phyloP scores from a whole-genome alignment of 768 basidiomycete species.

The Coprinopsis cinerea region DNA sequence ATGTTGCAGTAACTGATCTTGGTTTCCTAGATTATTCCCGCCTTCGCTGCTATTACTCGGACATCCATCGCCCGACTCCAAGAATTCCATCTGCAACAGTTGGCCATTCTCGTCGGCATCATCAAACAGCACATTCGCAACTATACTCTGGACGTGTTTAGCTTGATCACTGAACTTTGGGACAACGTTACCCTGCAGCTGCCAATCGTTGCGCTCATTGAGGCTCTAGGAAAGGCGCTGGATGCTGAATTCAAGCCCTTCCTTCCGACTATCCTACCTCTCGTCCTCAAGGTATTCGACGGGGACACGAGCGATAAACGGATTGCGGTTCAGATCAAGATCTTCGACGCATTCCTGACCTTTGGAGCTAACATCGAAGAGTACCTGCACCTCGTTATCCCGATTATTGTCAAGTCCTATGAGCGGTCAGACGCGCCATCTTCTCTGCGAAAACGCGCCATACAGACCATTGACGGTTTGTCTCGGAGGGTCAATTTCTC shows the following conservation, averaged over 20 bases:
- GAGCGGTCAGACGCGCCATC: constrained; percentile 74
- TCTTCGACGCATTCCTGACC: constrained; percentile 91
- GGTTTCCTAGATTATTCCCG: constrained; percentile 75
- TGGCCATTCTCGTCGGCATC: constrained; percentile 91
- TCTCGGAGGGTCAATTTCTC: constrained; percentile 94
- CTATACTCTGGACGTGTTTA: constrained; percentile 81
- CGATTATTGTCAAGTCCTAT: constrained; percentile 87
- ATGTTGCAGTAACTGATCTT: neutral
- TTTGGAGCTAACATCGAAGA: constrained; percentile 98
- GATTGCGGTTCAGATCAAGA: constrained; percentile 74
- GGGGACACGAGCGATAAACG: constrained; percentile 81
- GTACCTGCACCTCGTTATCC: constrained; percentile 94
- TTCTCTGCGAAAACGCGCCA: constrained; percentile 77
- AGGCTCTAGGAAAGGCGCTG: constrained; percentile 86
- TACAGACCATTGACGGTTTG: constrained; percentile 86
- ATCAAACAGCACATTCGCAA: constrained; percentile 97
- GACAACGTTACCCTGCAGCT: constrained; percentile 77
- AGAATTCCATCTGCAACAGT: constrained; percentile 91
- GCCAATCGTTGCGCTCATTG: constrained; percentile 87
- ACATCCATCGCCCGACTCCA: constrained; percentile 77
- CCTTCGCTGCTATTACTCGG: constrained; percentile 84
- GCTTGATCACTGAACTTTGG: constrained; percentile 87
- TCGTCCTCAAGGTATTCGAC: constrained; percentile 87
- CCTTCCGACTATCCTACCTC: constrained; percentile 82
- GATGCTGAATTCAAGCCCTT: constrained; percentile 98